Conservation (phyloP, 2,329 filamentous ascomycete genomes). For the Fusarium udum region DNA sequence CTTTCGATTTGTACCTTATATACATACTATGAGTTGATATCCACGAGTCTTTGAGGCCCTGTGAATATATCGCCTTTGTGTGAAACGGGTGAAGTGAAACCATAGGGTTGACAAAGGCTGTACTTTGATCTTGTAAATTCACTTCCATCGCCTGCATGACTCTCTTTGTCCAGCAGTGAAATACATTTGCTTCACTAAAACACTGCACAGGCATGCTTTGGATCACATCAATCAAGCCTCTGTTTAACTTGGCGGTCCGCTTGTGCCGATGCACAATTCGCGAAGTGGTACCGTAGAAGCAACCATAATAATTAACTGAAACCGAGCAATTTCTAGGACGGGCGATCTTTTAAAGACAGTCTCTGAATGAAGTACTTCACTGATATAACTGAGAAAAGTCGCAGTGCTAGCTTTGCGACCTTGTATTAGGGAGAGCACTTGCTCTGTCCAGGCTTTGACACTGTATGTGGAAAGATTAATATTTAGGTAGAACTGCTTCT, state of each 20-base stretch:
- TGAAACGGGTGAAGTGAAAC: not conserved
- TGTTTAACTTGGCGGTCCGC: rapidly evolving
- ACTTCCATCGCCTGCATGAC: rapidly evolving
- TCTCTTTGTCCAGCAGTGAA: not conserved
- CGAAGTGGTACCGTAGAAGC: not conserved
- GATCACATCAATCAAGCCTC: rapidly evolving
- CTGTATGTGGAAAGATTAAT: no score
- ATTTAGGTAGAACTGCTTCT: no score
- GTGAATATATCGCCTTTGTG: not conserved
- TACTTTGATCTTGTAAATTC: rapidly evolving
- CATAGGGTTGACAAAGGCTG: rapidly evolving
- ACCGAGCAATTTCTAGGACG: not conserved
- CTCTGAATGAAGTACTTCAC: no score
- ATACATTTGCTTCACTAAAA: rapidly evolving
- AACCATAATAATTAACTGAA: not conserved
- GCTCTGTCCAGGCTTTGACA: no score
- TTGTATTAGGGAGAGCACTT: no score
- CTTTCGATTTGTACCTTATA: not conserved
- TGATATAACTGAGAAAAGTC: no score
- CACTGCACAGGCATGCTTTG: rapidly evolving
- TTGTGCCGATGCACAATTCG: not conserved
- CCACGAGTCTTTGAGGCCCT: rapidly evolving
- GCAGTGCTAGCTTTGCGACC: rapidly evolving
- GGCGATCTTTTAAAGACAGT: no score
- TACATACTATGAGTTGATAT: rapidly evolving